phyloP scores from a whole-genome alignment of 164 flowering plant species.

The Warburgia ugandensis region DNA sequence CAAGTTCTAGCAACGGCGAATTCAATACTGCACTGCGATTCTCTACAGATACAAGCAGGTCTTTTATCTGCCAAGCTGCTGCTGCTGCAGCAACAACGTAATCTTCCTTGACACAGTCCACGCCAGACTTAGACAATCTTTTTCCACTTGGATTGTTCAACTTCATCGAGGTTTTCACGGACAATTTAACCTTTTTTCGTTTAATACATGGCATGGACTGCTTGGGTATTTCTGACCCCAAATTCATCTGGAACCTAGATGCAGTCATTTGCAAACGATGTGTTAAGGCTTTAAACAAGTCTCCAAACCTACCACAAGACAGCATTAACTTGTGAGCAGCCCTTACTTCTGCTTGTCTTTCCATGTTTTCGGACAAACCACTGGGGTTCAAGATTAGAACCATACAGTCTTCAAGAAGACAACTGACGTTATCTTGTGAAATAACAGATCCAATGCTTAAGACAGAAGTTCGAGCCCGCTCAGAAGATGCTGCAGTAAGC shows the following conservation, averaged over 20 bases:
- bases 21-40: slow-evolving; percentile 41
- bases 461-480: slow-evolving; percentile 50
- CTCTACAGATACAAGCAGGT: slow-evolving; percentile 46
- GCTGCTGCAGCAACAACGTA: slow-evolving; percentile 52
- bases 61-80: slow-evolving; percentile 85
- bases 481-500: slow-evolving; percentile 43
- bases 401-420: slow-evolving; percentile 50
- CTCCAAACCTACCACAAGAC: slow-evolving; percentile 49
- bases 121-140: slow-evolving; percentile 13
- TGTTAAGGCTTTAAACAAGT: slow-evolving; percentile 48
- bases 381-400: slow-evolving; percentile 34
- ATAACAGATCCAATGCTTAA: slow-evolving; percentile 47
- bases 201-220: slow-evolving; percentile 22
- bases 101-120: slow-evolving; percentile 35
- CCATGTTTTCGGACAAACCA: slow-evolving; percentile 44
- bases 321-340: slow-evolving; percentile 65
- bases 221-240: slow-evolving; percentile 36
- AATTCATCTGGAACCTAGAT: slow-evolving; percentile 37
- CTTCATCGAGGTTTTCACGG: slow-evolving; percentile 30
- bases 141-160: slow-evolving; percentile 25
- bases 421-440: slow-evolving; percentile 38
- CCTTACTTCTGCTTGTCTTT: slow-evolving; percentile 68
- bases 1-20: slow-evolving; percentile 33
- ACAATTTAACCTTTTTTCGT: slow-evolving; percentile 35
- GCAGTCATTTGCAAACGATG: slow-evolving; percentile 45